Evolutionary conservation across 2,329 filamentous ascomycete genomes (phyloP).

Genomic region (Raffaelea ambrosiae): DNA sequence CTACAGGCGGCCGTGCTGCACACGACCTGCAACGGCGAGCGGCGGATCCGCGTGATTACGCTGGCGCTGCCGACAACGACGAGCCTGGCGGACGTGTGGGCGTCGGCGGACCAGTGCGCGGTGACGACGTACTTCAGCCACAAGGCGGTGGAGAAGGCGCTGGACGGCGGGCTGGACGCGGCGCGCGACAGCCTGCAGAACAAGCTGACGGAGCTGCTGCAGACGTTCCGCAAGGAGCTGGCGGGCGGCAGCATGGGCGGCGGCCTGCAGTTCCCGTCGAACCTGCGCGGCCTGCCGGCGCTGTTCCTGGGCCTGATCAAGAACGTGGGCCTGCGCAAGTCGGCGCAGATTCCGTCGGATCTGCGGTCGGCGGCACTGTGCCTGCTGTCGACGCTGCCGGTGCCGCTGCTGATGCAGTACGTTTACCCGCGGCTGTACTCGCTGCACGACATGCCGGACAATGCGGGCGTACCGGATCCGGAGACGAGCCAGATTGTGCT

Average conservation of each 20-base stretch:
- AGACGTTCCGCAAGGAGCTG: slow-evolving; percentile 95
- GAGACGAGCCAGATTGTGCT: slow-evolving; percentile 84
- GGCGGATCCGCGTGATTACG: slow-evolving; percentile 89
- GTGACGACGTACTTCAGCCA: slow-evolving; percentile 93
- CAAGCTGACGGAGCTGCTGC: slow-evolving; percentile 85
- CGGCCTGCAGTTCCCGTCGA: slow-evolving; percentile 87
- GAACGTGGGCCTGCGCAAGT: slow-evolving; percentile 88
- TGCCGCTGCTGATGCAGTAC: slow-evolving; percentile 86
- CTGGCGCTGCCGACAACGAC: slow-evolving; percentile 88
- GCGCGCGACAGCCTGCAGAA: slow-evolving; percentile 84
- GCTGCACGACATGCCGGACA: slow-evolving; percentile 92
- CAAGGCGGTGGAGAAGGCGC: slow-evolving; percentile 87
- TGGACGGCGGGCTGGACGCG: slow-evolving; percentile 73
- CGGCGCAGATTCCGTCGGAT: slow-evolving; percentile 87
- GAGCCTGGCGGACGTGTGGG: slow-evolving; percentile 82
- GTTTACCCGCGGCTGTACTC: slow-evolving; percentile 83
- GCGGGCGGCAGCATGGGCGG: slow-evolving; percentile 93
- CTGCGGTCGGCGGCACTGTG: slow-evolving; percentile 88
- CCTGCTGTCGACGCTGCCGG: slow-evolving; percentile 83
- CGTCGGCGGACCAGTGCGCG: slow-evolving; percentile 87
- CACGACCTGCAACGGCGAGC: slow-evolving; percentile 95
- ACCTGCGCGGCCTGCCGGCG: slow-evolving; percentile 78
- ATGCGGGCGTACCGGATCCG: slow-evolving; percentile 75
- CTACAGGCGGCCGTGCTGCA: slow-evolving; percentile 92
- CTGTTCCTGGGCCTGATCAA: slow-evolving; percentile 94